Base-by-base conservation (phyloP, 1,284 basidiomycete species). In the Cutaneotrichosporon mucoides region DNA sequence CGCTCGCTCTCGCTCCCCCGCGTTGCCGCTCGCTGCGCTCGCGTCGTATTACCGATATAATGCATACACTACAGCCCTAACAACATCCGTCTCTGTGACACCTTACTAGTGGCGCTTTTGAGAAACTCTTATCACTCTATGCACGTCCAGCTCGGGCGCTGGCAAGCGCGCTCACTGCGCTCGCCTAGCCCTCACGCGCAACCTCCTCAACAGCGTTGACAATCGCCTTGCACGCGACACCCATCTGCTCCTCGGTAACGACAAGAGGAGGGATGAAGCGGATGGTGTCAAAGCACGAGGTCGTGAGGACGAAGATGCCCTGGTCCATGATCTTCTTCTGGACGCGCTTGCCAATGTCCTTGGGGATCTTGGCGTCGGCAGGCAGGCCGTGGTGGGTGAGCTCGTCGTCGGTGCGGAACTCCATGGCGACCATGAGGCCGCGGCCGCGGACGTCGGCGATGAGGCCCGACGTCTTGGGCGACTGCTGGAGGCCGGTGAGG, bases 321-420 rank as follows among this genome's bases (percentile, higher is more conserved):
- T 89, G 87, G 74, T 91, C 88, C 60, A 91, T 81, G 76, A 91
- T 92, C 71, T 85, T 86, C 75, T 85, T 84, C 66, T 89, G 84
- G 10, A 96, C 85, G n/a, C 87, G 82, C 62, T 81, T 82, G 12
- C 90, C 87, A 62, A 94, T 81, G 67, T 83, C 81, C 76, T 83
- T 82, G 35, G 88, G 87, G 8, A 84, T 79, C 34, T 71, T 66
- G 44, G 76, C 65, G 56, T 77, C 74, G 43, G 77, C 67, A 36
- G 75, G 76, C 10, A 76, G 56, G 15, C 73, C 71, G 45, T 67
- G 64, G 54, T 53, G 57, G 64, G 71, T 68, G 54, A 72, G 60
- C 24, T 57, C 44, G 58, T 71, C 71, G 42, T 61, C 61, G 38
- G 52, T 55, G 55, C 65, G 63, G 67, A 75, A 75, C 62, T 75